A percentile compares a stretch with the other conserved stretches of the same genome.
Conservation (phyloP, 2,329 filamentous ascomycete genomes). For the Aspergillus versicolor region DNA sequence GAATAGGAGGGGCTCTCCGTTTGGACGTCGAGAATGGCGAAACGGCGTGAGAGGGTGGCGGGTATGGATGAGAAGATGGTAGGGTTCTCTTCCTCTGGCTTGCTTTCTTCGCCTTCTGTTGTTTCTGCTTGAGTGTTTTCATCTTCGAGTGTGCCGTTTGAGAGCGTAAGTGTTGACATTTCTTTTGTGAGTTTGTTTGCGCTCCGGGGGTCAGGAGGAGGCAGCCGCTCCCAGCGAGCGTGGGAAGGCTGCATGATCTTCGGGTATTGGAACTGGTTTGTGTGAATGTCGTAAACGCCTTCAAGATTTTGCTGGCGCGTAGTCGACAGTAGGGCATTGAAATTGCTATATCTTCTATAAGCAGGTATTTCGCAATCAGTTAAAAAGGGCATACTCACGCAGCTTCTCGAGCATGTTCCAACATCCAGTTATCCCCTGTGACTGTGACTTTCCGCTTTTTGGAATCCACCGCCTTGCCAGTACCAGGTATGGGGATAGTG, state of each 20-base stretch:
- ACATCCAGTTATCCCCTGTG: conserved; percentile 93
- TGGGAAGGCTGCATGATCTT: conserved; percentile 86
- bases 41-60: conserved; percentile 60
- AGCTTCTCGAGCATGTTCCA: conserved; percentile 88
- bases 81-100: conserved; percentile 22
- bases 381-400: conserved; percentile 59
- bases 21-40: conserved; percentile 61
- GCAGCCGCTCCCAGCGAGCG: conserved; percentile 74
- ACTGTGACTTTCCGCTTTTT: conserved; percentile 86
- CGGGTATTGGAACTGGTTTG: conserved; percentile 86
- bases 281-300: conserved; percentile 91
- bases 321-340: conserved; percentile 73
- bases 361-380: background rate
- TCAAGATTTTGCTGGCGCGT: conserved; percentile 67
- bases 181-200: conserved; percentile 31
- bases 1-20: conserved; percentile 59
- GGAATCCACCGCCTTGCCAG: conserved; percentile 69
- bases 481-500: conserved; percentile 66
- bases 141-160: conserved; percentile 29
- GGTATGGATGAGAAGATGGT: conserved; percentile 56
- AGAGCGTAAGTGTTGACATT: conserved; percentile 35
- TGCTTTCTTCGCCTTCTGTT: conserved; percentile 13
- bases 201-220: conserved; percentile 40
- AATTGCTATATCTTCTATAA: conserved; percentile 59
- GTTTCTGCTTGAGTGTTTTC: conserved; percentile 8